Base-by-base conservation (phyloP, 2,329 filamentous ascomycete genomes). In the Sporothrix luriei region DNA sequence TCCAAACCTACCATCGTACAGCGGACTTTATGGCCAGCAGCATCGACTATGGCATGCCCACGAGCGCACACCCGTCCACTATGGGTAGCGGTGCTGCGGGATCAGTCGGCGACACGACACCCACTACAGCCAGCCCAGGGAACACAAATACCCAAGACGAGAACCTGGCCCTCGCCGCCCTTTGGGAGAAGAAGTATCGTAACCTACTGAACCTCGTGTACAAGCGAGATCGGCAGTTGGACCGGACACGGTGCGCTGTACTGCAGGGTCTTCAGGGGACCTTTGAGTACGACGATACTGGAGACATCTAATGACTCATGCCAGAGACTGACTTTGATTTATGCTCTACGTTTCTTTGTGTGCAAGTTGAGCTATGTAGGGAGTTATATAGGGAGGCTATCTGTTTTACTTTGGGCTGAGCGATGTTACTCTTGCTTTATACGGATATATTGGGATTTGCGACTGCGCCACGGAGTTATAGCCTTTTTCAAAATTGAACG, bases 161-260 rank as follows among this genome's bases (percentile, higher is more conserved):
- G 7, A 59, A 68, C n/a, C 72, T 62, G 33, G 70, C 69, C 46
- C 71, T 80, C 5, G 79, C 79, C 3, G 80, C 78, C 52, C 77
- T 81, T 64, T 86, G 85, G 85, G 82, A 85, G 75, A 77, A 77
- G 62, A 85, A 82, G 71, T 88, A 88, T 73, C 80, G 79, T 55
- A 84, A 87, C 68, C 80, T 91, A 73, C 83, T 90, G 75, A 84
- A 84, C 54, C 83, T 84, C 72, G 83, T 91, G 74, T 84, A 83
- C 75, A 84, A 86, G 70, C 83, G 84, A 71, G 87, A 90, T 74
- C 83, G 84, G 73, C 82, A 84, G 73, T 77, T 86, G 67, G 75
- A 76, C 68, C 78, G 79, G 52, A 74, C 87, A 69, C 81, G 80
- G 73, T 77, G 76, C 51, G 80, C 76, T 40, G 77, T 87, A 57